Percentiles rank a stretch among this genome's conserved stretches.
Conservation (phyloP, 352 stramenopile species). For the Phytophthora palmivora region DNA sequence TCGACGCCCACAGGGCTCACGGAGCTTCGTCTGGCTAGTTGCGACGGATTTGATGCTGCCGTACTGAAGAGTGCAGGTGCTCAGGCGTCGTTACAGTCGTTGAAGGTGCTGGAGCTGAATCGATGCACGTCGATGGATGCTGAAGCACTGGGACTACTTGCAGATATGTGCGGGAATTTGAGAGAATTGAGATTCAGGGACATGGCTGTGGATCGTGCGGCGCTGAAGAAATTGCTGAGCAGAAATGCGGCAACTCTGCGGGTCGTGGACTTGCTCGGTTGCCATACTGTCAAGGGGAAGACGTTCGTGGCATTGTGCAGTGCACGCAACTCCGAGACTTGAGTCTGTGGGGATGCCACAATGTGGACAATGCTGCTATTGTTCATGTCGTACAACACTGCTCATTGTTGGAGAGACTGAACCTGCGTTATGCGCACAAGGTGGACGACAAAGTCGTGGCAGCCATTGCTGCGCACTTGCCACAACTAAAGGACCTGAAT, state of each 20-base stretch:
- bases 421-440: conserved; percentile 87
- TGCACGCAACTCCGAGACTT: conserved; percentile 63
- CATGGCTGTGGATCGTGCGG: conserved; percentile 66
- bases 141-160: conserved; percentile 53
- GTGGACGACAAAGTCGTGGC: conserved; percentile 80
- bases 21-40: conserved; percentile 65
- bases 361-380: conserved; percentile 76
- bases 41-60: conserved; percentile 46
- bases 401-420: conserved; percentile 56
- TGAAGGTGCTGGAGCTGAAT: conserved; percentile 71
- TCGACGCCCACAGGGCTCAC: conserved; percentile 44
- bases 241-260: conserved; percentile 59
- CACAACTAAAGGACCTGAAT: conserved; percentile 72
- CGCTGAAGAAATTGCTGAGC: conserved; percentile 55
- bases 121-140: conserved; percentile 51
- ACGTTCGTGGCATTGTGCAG: conserved; percentile 52
- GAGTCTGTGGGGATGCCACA: conserved; percentile 81
- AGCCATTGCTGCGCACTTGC: conserved; percentile 52
- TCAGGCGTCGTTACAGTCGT: conserved; percentile 37
- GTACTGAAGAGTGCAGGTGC: conserved; percentile 43
- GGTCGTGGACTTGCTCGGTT: conserved; percentile 78
- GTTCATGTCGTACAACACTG: conserved; percentile 62
- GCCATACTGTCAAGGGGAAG: conserved; percentile 70
- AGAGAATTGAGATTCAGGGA: conserved; percentile 73
- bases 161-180: conserved; percentile 53